Percentiles rank a stretch among this genome's conserved stretches.
These are phyloP conservation scores for Pseudogymnoascus destructans DNA, from an alignment of 2,329 filamentous ascomycete genomes.

Conservation along the genomic window DNA sequence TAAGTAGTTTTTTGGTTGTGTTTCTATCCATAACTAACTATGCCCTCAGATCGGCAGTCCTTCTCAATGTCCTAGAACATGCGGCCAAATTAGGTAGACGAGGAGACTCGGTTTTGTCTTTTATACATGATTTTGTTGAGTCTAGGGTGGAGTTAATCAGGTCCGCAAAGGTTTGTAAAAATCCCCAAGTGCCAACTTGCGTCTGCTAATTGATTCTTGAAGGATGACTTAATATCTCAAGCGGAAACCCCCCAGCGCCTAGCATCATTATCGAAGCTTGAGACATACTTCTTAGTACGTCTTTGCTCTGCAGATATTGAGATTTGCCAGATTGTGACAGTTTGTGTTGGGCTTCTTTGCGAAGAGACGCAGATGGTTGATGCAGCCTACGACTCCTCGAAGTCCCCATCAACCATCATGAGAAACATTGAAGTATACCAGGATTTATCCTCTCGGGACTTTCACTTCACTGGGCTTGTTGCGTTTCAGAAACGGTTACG, in stretches of 20 bases:
- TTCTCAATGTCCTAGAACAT: slow-evolving; percentile 22
- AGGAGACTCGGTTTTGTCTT: slow-evolving; percentile 21
- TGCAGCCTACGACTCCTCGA: slow-evolving; percentile 35
- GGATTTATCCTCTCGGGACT: slow-evolving; percentile 49
- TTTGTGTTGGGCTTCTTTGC: slow-evolving; percentile 47
- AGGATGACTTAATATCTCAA: slow-evolving; percentile 43
- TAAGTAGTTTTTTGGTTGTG: slow-evolving; percentile 17
- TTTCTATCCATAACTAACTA: background rate
- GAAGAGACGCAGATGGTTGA: slow-evolving; percentile 46
- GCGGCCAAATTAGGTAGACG: slow-evolving; percentile 17
- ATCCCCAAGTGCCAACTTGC: background rate
- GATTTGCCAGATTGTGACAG: slow-evolving; percentile 50
- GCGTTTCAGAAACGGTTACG: slow-evolving; percentile 57
- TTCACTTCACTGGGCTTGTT: slow-evolving; percentile 54
- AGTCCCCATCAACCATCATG: slow-evolving; percentile 39
- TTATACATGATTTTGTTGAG: slow-evolving; percentile 43
- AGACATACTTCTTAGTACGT: slow-evolving; percentile 49
- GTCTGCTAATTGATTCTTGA: slow-evolving; percentile 10
- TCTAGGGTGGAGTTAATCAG: slow-evolving; percentile 40
- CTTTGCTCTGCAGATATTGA: slow-evolving; percentile 54
- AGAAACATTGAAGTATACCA: slow-evolving; percentile 48
- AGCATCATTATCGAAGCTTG: slow-evolving; percentile 40
- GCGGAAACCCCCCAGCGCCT: slow-evolving; percentile 43
- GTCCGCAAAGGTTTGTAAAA: slow-evolving; percentile 20
- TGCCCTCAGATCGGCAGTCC: slow-evolving; percentile 20